Evolutionary conservation across 2,329 filamentous ascomycete genomes (phyloP).

Genomic region (Nemania bipapillata): DNA sequence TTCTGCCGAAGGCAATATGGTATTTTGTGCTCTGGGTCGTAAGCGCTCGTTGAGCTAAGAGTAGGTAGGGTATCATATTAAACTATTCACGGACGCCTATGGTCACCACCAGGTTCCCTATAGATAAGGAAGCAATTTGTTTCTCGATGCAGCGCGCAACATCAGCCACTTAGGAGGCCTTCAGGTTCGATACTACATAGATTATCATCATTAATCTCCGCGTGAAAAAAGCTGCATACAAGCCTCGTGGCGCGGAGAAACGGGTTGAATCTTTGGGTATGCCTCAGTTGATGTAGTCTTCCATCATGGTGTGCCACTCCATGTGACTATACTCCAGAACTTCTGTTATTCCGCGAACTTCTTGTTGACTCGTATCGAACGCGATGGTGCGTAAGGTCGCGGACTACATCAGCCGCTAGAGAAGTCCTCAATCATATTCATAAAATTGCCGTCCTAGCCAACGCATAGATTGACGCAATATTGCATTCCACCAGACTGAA

Average conservation of each 20-base stretch:
- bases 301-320: conserved; percentile 42
- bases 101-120: conserved; percentile 43
- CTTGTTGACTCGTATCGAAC: conserved; percentile 13
- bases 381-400: conserved; percentile 26
- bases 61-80: conserved; percentile 39
- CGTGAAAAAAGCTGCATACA: conserved; percentile 38
- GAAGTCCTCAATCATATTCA: conserved; percentile 2
- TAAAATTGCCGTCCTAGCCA: conserved; percentile 39
- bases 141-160: conserved; percentile 26
- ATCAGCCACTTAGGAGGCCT: conserved; percentile 37
- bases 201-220: conserved; percentile 35
- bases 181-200: conserved; percentile 44
- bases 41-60: conserved; percentile 36
- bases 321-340: conserved; percentile 24
- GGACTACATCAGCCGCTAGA: conserved; percentile 30
- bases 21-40: conserved; percentile 36
- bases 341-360: background rate
- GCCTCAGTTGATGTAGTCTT: conserved; percentile 40
- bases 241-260: conserved; percentile 46
- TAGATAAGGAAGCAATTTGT: conserved; percentile 4
- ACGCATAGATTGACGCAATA: conserved; percentile 39
- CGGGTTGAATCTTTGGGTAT: conserved; percentile 46
- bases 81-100: conserved; percentile 41
- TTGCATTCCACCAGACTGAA: conserved; percentile 35
- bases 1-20: conserved; percentile 37